Base-by-base conservation (phyloP, 805 yeast species). In the Nakazawaea siamensis region DNA sequence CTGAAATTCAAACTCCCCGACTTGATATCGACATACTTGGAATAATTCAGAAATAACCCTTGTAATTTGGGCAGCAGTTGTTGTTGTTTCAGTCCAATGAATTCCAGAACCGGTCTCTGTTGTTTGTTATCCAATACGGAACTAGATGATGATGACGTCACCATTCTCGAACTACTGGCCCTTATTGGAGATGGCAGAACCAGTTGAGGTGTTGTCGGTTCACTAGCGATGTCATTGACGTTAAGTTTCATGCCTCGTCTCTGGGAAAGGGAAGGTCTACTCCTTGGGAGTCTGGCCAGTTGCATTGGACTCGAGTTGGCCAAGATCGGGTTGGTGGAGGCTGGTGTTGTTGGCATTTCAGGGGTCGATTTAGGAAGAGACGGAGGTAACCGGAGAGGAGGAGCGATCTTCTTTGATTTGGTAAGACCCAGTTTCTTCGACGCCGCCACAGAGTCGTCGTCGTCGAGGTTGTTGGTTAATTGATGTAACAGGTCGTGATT, bases 1-100 rank as follows among this genome's bases (percentile, higher is more conserved):
- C 88, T 80, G 56, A 92, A 92, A 49, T 85, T 88, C 39, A 92
- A 69, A 3, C 88, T 76, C 3, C 98, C 98, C 0, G 94, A 81
- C 51, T 86, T 84, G 46, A 90, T 80, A 57, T 92, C 97, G 32
- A 92, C 73, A 52, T 85, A 90, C 50, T 85, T 81, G 17, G 94
- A 74, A 54, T 83, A 92, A 51, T 80, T 77, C 9, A 88, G 81
- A 61, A 92, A 88, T 34, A 81, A 56, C 11, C 87, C 87, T 33
- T 64, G 66, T 10, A 73, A 54, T 40, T 61, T 60, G 2, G 58
- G 58, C 37, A 50, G 51, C 31, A 37, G 46, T 42, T 41, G 56
- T 40, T 29, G 44, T 32, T 36, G 48, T 42, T 27, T 47, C 34
- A 38, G 44, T 32, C 46, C 52, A 24, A 49, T 44, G 29, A 49